Conservation (phyloP, 2,329 filamentous ascomycete genomes). For the Talaromyces sp. region DNA sequence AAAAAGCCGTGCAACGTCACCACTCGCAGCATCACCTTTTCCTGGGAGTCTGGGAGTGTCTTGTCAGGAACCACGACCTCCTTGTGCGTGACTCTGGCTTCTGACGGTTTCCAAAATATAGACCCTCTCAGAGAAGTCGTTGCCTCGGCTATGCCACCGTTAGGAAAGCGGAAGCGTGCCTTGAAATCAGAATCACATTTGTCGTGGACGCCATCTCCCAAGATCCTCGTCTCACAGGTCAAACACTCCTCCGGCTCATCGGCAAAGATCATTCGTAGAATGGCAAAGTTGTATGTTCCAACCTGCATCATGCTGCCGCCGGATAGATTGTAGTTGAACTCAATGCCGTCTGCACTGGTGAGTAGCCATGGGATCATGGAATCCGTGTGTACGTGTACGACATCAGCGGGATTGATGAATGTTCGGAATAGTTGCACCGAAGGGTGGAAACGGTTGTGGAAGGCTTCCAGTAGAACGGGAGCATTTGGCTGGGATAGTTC, state of each 20-base stretch:
- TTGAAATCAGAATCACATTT: slow-evolving; percentile 37
- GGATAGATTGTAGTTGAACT: slow-evolving; percentile 42
- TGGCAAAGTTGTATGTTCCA: slow-evolving; percentile 40
- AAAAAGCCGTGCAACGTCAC: slow-evolving; percentile 21
- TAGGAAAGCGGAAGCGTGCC: slow-evolving; percentile 40
- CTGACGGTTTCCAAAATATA: slow-evolving; percentile 21
- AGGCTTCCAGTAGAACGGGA: slow-evolving; percentile 51
- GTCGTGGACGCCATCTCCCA: slow-evolving; percentile 30
- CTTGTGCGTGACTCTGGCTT: slow-evolving; percentile 17
- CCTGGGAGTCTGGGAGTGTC: slow-evolving; percentile 3
- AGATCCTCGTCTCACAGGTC: slow-evolving; percentile 28
- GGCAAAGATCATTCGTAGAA: slow-evolving; percentile 28
- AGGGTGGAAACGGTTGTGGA: slow-evolving; percentile 50
- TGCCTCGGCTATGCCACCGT: slow-evolving; percentile 36
- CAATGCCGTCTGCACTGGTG: slow-evolving; percentile 40
- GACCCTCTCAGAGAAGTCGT: slow-evolving; percentile 27
- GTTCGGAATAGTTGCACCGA: slow-evolving; percentile 41
- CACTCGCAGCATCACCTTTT: slow-evolving; percentile 9
- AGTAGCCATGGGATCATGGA: slow-evolving; percentile 30
- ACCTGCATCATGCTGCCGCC: slow-evolving; percentile 35
- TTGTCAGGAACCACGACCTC: slow-evolving; percentile 9
- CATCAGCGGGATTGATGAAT: slow-evolving; percentile 37
- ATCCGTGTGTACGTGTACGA: slow-evolving; percentile 34
- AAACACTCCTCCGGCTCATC: slow-evolving; percentile 41
- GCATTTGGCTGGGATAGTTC: slow-evolving; percentile 25